Percentiles rank a stretch among this genome's conserved stretches.
These are phyloP conservation scores for Alternaria dauci DNA, from an alignment of 2,329 filamentous ascomycete genomes.

Conservation along the genomic window DNA sequence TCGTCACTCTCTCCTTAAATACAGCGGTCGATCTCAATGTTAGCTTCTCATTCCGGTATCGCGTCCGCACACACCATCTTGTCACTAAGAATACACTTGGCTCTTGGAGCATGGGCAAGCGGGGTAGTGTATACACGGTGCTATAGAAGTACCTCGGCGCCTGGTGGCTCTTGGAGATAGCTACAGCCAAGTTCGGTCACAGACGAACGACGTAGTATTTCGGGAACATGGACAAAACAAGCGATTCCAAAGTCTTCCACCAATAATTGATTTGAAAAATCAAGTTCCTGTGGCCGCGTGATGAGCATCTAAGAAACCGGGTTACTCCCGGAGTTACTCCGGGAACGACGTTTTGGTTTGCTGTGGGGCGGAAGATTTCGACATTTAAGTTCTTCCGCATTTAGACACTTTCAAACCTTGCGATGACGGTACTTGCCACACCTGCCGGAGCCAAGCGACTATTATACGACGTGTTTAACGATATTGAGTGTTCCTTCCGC, in stretches of 20 bases:
- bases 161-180: background rate
- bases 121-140: conserved; percentile 4
- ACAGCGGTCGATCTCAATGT: background rate
- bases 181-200: background rate
- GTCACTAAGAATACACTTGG: background rate
- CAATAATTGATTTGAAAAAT: background rate
- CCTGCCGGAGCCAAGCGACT: background rate
- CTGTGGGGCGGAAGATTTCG: conserved; percentile 5
- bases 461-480: background rate
- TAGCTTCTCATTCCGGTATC: background rate
- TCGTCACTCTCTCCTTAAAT: background rate
- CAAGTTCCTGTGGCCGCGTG: background rate
- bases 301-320: background rate
- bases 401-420: background rate
- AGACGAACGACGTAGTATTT: background rate
- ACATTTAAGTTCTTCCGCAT: conserved; percentile 13
- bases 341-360: background rate
- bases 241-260: background rate
- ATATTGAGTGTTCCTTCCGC: conserved; percentile 3
- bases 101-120: conserved; percentile 2
- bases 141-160: background rate
- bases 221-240: background rate
- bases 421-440: background rate
- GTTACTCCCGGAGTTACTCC: background rate
- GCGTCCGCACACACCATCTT: conserved; percentile 2